Evolutionary conservation across 2,329 filamentous ascomycete genomes (phyloP), one percentile per base, ranked within the genome.

Genomic region (Aspergillus sp.): DNA sequence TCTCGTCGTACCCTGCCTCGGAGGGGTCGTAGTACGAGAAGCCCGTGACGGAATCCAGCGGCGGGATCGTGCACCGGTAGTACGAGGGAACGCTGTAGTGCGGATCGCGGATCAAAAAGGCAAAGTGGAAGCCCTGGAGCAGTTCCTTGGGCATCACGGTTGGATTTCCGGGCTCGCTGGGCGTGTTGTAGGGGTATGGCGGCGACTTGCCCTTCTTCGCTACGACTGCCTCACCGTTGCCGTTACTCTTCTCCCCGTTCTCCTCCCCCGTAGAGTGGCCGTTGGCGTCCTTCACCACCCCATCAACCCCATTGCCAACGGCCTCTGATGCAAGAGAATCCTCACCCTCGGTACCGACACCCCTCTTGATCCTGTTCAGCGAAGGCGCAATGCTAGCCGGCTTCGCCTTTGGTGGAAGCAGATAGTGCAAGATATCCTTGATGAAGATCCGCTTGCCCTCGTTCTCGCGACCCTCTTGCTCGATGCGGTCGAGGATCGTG

Each of bases 51-150:
- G 89, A 82, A 72, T 91, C 88, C 60, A 97, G 84, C 0, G 95
- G 95, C 15, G 95, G 93, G 57, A 97, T 86, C 54, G 92, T 96
- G 85, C 94, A 98, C 69, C 94, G 90, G 84, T 90, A 97, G 82
- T 94, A 98, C 51, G 92, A 96, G 7, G 95, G 95, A 67, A 98
- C 93, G 71, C 91, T 91, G 74, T 88, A 88, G 71, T 92, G 88
- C n/a, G 95, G 95, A 76, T 98, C 93, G 60, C 95, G 93, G 82
- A 99, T 98, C 66, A 98, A 85, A 80, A 99, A 98, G 23, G 93
- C 92, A 81, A 94, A 98, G 78, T 97, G 93, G 80, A 96, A 98
- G 68, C 87, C 84, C 72, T 87, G 85, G 61, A 98, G 83, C 62
- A 92, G 81, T 31, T 87, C 86, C 30, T 86, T 79, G 3, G 95